Percentiles rank a stretch among this genome's conserved stretches.
phyloP scores from a whole-genome alignment of 148 eudicot species.

The Rheum nobile region DNA sequence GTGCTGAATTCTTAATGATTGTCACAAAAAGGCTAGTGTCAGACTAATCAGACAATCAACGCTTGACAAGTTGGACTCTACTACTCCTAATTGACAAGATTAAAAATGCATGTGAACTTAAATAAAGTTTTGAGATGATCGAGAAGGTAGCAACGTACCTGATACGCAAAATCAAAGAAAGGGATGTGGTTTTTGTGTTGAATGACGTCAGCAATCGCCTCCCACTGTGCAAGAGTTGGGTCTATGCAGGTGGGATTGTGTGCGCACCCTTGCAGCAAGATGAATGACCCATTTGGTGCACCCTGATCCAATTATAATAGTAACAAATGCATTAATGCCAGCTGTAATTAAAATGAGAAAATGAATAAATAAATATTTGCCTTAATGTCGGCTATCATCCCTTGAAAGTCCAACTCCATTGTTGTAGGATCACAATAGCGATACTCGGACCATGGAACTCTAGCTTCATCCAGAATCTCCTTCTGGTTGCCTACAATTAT shows the following conservation, averaged over 20 bases:
- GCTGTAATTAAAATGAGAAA: no score
- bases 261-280: constrained; percentile 94
- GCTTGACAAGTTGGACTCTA: no score
- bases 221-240: constrained; percentile 92
- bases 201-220: constrained; percentile 76
- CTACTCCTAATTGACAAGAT: no score
- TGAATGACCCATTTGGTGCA: constrained; percentile 86
- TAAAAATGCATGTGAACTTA: no score
- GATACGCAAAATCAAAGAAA: constrained; percentile 96
- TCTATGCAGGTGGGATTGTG: constrained; percentile 98
- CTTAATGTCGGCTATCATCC: constrained; percentile 89
- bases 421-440: constrained; percentile 84
- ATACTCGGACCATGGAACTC: constrained; percentile 95
- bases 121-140: no score
- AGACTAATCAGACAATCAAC: no score
- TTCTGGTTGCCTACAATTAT: constrained; percentile 86
- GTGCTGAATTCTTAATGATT: no score
- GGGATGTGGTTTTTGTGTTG: constrained; percentile 81
- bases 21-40: no score
- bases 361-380: constrained; percentile 20
- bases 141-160: constrained; percentile 26
- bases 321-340: no score
- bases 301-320: constrained; percentile 29
- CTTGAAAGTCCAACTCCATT: constrained; percentile 87
- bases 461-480: constrained; percentile 80